Conservation (phyloP, 2,329 filamentous ascomycete species). For the Botrytis galanthina region DNA sequence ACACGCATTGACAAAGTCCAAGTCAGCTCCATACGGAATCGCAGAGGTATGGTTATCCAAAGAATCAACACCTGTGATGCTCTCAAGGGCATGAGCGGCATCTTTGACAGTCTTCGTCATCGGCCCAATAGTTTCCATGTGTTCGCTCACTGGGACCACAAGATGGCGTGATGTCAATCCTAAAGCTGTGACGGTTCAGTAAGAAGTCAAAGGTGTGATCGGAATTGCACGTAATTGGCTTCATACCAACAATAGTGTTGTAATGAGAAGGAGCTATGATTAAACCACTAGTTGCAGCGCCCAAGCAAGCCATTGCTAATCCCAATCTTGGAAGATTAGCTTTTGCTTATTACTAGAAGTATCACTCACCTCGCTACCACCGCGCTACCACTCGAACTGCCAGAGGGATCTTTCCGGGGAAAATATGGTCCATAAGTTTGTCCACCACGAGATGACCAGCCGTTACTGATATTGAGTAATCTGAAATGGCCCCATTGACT, state of each 20-base stretch:
- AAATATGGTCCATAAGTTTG: constrained; percentile 53
- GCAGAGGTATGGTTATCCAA: constrained; percentile 38
- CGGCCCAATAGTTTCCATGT: constrained; percentile 32
- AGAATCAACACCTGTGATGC: constrained; percentile 29
- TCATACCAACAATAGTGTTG: constrained; percentile 21
- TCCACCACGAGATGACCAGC: constrained; percentile 62
- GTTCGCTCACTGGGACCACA: constrained; percentile 29
- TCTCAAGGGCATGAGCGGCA: constrained; percentile 31
- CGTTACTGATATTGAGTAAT: constrained; percentile 54
- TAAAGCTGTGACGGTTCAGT: constrained; percentile 39
- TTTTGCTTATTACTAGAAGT: background rate
- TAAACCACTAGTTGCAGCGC: constrained; percentile 20
- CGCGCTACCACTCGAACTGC: constrained; percentile 48
- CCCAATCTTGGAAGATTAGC: constrained; percentile 31
- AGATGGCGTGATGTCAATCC: background rate
- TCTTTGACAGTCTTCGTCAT: constrained; percentile 35
- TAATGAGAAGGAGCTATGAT: constrained; percentile 15
- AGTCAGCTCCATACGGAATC: constrained; percentile 39
- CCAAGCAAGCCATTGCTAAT: constrained; percentile 48
- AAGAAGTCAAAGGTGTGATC: background rate
- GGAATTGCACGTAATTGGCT: constrained; percentile 16
- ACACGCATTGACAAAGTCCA: background rate
- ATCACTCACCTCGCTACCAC: constrained; percentile 38
- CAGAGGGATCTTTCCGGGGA: constrained; percentile 39
- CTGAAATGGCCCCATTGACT: constrained; percentile 57